Percentiles rank a stretch among this genome's conserved stretches.
Conservation (phyloP, 2,329 filamentous ascomycete genomes). For the Fusarium heterosporum region DNA sequence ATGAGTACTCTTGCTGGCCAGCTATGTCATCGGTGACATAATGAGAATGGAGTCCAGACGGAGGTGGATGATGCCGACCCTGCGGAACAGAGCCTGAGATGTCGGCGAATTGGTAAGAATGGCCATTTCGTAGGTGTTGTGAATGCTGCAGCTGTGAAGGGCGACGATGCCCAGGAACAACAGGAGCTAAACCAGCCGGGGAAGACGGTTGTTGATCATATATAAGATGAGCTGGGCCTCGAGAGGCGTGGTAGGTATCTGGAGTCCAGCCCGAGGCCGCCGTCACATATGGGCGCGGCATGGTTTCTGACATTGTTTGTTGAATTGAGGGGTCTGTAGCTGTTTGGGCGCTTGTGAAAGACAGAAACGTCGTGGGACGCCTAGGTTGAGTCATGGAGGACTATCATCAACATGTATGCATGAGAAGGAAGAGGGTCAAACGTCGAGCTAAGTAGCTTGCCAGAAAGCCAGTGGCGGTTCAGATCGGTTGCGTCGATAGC, state of each 20-base stretch:
- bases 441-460: conserved; percentile 31
- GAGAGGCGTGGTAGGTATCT: conserved; percentile 35
- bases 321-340: conserved; percentile 37
- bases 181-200: conserved; percentile 32
- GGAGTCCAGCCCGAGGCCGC: conserved; percentile 35
- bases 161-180: conserved; percentile 31
- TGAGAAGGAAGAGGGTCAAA: conserved; percentile 27
- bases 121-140: conserved; percentile 17
- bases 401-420: conserved; percentile 26
- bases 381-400: conserved; percentile 17
- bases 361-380: conserved; percentile 37
- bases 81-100: conserved; percentile 29
- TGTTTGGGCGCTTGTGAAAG: conserved; percentile 37
- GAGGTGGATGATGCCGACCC: conserved; percentile 32
- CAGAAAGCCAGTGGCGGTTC: conserved; percentile 34
- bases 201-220: conserved; percentile 47
- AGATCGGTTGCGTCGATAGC: conserved; percentile 43
- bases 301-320: conserved; percentile 44
- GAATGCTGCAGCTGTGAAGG: conserved; percentile 24
- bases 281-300: conserved; percentile 42
- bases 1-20: conserved; percentile 23
- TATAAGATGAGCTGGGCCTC: conserved; percentile 42
- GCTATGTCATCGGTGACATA: conserved; percentile 7
- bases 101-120: conserved; percentile 31
- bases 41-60: conserved; percentile 18